phyloP scores from a whole-genome alignment of 2,329 filamentous ascomycete genomes.

The Septoria petroselini region DNA sequence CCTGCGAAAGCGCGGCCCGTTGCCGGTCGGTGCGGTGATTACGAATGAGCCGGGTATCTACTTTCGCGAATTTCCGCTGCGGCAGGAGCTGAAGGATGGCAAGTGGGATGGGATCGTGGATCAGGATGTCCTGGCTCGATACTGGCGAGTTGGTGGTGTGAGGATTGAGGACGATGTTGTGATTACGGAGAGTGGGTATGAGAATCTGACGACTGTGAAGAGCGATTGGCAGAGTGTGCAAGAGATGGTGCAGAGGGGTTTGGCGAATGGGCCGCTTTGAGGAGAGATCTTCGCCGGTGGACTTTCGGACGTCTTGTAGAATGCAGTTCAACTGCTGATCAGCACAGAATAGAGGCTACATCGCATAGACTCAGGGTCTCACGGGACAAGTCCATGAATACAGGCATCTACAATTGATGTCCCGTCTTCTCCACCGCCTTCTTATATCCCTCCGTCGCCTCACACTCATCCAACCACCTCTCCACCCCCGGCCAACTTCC shows the following conservation, averaged over 20 bases:
- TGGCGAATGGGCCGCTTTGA: conserved; percentile 9
- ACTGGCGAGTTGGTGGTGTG: conserved; percentile 80
- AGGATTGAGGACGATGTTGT: conserved; percentile 87
- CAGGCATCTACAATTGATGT: conserved; percentile 28
- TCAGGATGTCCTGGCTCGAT: conserved; percentile 60
- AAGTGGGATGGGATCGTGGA: conserved; percentile 64
- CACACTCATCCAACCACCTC: conserved; percentile 41
- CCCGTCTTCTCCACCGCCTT: conserved; percentile 45
- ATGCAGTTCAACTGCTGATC: too few relatives aligned
- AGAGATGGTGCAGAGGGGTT: conserved; percentile 20
- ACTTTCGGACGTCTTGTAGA: too few relatives aligned
- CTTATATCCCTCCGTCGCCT: conserved; percentile 39
- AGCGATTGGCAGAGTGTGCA: conserved; percentile 50
- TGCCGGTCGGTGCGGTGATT: conserved; percentile 65
- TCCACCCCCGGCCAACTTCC: conserved; percentile 37
- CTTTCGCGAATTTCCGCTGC: conserved; percentile 70
- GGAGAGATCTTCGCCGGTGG: too few relatives aligned
- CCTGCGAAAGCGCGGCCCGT: conserved; percentile 63
- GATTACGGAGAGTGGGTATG: conserved; percentile 71
- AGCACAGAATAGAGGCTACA: too few relatives aligned
- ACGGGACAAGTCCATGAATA: not conserved
- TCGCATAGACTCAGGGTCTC: too few relatives aligned
- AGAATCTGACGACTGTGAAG: conserved; percentile 78
- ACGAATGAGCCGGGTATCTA: conserved; percentile 93
- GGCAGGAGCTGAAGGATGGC: conserved; percentile 63